Percentiles rank a stretch among this genome's conserved stretches.
These are phyloP conservation scores for Aspergillus pseudoviridinutans DNA, from an alignment of 2,329 filamentous ascomycete genomes.

Conservation along the genomic window DNA sequence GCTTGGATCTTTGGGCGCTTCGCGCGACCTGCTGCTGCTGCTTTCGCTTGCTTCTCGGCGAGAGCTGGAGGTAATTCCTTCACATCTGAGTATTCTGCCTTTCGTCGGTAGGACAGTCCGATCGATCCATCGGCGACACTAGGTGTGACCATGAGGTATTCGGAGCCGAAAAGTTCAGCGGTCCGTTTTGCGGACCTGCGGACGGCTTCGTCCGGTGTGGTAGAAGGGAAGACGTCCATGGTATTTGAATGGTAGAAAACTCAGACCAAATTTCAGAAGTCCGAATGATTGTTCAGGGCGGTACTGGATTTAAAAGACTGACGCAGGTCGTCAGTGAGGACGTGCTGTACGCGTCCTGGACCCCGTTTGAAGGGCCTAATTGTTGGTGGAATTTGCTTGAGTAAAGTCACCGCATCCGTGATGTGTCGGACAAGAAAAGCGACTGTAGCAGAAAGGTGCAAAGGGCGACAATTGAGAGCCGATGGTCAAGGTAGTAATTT, in stretches of 20 bases:
- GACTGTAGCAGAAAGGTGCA: not conserved
- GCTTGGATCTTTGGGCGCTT: conserved; percentile 56
- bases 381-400: not conserved
- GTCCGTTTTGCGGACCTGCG: conserved; percentile 44
- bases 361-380: not conserved
- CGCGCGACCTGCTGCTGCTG: conserved; percentile 57
- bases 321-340: conserved; percentile 1
- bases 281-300: not conserved
- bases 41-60: conserved; percentile 71
- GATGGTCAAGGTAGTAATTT: not conserved
- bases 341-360: conserved; percentile 17
- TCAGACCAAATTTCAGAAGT: not conserved
- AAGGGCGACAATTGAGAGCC: not conserved
- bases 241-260: conserved; percentile 3
- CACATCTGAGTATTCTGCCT: conserved; percentile 70
- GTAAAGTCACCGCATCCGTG: not conserved
- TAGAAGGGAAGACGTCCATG: conserved; percentile 31
- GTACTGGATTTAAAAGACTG: not conserved
- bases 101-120: conserved; percentile 43
- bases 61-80: conserved; percentile 72
- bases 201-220: conserved; percentile 35
- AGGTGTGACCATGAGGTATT: conserved; percentile 43
- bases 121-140: conserved; percentile 42
- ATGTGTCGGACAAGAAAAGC: not conserved
- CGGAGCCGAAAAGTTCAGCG: conserved; percentile 44